Evolutionary conservation across 805 yeast genomes (phyloP), one percentile per base, ranked within the genome.

Genomic region (Ogataea parapolymorpha): DNA sequence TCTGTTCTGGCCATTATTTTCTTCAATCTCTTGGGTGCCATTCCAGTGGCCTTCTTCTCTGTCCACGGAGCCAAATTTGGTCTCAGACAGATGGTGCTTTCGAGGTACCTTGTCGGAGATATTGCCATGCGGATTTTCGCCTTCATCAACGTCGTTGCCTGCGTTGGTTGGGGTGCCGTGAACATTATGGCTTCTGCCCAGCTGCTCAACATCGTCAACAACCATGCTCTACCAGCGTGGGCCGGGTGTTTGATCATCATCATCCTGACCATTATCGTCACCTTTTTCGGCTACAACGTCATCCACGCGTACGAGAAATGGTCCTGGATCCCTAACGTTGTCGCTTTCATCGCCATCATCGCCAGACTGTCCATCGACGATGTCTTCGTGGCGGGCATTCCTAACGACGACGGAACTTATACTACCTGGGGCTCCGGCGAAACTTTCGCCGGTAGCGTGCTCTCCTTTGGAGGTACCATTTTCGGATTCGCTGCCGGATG

Each of bases 131-230:
- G 95, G 61, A 72, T 88, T 42, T 83, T 87, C 56, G 82, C 95
- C 8, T 62, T 82, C 33, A 71, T 90, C 60, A 88, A 89, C 59
- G 75, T 80, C 56, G 63, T 90, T 48, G 90, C 95, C 20, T 86
- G 95, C 75, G 78, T 89, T 41, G 96, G 97, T 54, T 90, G 97
- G 97, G 85, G 93, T 65, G 87, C 95, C 8, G 91, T 88, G 35
- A 90, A 90, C 66, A 86, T 85, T 47, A 85, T 89, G 77, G 84
- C 89, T 23, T 80, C 93, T 26, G 95, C 96, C 17, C 93, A 87
- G 63, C 68, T 89, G 49, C 70, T 89, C 45, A 80, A 82, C 65
- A 78, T 84, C 58, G 82, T 90, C 46, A 87, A 87, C 69, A 68
- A 63, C 46, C 68, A 68, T 28, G 65, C 68, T 37, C 68, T 83